phyloP scores from a whole-genome alignment of 2,329 filamentous ascomycete genomes.

The Hymenoscyphus linearis region DNA sequence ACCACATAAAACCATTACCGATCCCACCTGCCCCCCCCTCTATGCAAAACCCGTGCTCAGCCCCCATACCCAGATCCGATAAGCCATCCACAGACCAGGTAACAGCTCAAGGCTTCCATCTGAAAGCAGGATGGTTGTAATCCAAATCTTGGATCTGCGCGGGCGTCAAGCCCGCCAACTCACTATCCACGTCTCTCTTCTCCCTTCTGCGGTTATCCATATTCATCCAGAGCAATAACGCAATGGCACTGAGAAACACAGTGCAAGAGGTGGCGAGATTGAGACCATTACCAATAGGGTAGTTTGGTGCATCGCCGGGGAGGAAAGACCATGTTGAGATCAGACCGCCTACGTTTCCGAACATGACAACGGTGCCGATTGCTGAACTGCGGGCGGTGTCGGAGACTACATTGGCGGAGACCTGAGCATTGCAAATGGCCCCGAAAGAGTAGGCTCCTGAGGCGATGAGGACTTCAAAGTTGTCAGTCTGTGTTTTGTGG shows the following conservation, averaged over 20 bases:
- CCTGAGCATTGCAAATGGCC: conserved; percentile 61
- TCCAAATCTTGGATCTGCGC: conserved; percentile 55
- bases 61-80: no score
- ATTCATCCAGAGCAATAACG: conserved; percentile 55
- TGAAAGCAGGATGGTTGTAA: conserved; percentile 61
- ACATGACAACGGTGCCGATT: conserved; percentile 64
- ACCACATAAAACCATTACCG: no score
- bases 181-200: conserved; percentile 47
- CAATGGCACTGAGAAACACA: conserved; percentile 46
- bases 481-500: background rate
- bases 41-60: no score
- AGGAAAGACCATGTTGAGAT: conserved; percentile 62
- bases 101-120: conserved; percentile 51
- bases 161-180: conserved; percentile 47
- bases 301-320: conserved; percentile 58
- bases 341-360: conserved; percentile 67
- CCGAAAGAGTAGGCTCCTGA: conserved; percentile 59
- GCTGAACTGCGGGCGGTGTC: conserved; percentile 64
- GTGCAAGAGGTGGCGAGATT: conserved; percentile 59
- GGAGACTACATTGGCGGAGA: conserved; percentile 64
- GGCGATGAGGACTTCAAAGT: conserved; percentile 49
- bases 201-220: conserved; percentile 56
- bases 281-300: conserved; percentile 65
- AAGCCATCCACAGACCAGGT: no score
- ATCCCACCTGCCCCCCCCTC: no score